Base-by-base conservation (phyloP, 768 basidiomycete genomes). In the Leccinellum luteum region DNA sequence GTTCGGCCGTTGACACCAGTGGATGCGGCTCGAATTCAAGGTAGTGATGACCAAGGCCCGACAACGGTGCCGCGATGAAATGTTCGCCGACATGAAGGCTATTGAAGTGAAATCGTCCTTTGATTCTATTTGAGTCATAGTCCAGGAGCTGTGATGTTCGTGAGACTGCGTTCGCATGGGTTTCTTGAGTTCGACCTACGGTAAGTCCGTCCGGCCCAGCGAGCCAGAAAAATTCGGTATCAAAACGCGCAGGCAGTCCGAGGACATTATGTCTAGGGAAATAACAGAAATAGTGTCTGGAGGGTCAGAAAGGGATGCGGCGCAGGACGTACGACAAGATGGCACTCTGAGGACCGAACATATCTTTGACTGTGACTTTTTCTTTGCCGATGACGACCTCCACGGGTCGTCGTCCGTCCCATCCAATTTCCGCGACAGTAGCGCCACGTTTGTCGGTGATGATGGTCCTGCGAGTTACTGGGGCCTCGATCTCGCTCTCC, bases 231-330 rank as follows among this genome's bases (percentile, higher is more conserved):
- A 78, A 82, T 61, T 84, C 80, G 2, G 83, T 78, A 59, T 85
- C 82, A 59, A 85, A 85, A n/a, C 84, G 80, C 8, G 83, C 83
- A 19, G 83, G 83, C 49, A 86, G 76, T 21, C 78, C 77, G n/a
- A 86, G 79, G 28, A 81, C 71, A 63, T 85, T 84, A n/a, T 78
- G 79, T 67, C 84, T 85, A 51, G 32, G 28, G 38, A 4, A 19
- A 41, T 13, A n/a, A 19, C 28, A 31, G 10, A 1, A 17, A 9
- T 52, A 13, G 57, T 25, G 8, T 62, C 35, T 31, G 54, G 34
- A 34, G 34, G 25, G 49, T 31, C 30, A n/a, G 49, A 23, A 28
- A 27, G 44, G 13, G 48, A 48, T 25, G 21, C n/a, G 25, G 56
- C 32, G 27, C 8, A 7, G 30, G 14, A 68, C 81, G 50, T 61